Evolutionary conservation across 2,329 filamentous ascomycete species (phyloP), one percentile per base, ranked within the genome.

Genomic region (Colletotrichum sojae): DNA sequence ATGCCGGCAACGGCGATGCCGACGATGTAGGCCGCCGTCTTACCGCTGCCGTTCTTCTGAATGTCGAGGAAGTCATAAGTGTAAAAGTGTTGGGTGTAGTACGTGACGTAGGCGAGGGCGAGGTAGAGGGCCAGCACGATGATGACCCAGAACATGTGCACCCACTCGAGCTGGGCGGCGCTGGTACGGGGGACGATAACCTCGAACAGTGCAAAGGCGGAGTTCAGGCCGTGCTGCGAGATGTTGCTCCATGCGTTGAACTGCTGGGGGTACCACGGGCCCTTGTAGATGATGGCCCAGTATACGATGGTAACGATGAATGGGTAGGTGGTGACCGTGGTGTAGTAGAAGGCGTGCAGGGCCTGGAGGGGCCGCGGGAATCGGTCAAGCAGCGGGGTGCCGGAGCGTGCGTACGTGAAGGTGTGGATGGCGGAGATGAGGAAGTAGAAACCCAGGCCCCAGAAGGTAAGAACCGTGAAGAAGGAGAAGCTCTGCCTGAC

Each of bases 401-500:
- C 85, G 31, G 81, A 81, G 49, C 82, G 79, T 13, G 87, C 86
- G 81, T 95, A 96, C 55, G 85, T 86, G 60, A 89, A 81, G 6
- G 92, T 94, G 82, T 97, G 93, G 18, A 89, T 71, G 18, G 91
- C 85, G 1, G 91, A 85, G 75, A 91, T 82, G 65, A 90, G 84
- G 77, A 91, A 91, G 84, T 97, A 97, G 82, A 95, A 95, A 25
- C 88, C 90, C 43, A 95, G 81, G 2, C 93, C 93, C 92, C 92
- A 96, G 85, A 91, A 96, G 10, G 92, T 93, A 67, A 96, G 83
- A 75, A 90, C 85, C 31, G 94, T 97, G 83, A 97, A 97, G 84
- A 89, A 97, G 74, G 90, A 93, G 83, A 97, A 96, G 53, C 86
- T 86, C 53, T 83, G 80, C 60, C 83, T 81, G 27, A 88, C 86